phyloP scores from a whole-genome alignment of 2,329 filamentous ascomycete species.

The Fusarium sp. region DNA sequence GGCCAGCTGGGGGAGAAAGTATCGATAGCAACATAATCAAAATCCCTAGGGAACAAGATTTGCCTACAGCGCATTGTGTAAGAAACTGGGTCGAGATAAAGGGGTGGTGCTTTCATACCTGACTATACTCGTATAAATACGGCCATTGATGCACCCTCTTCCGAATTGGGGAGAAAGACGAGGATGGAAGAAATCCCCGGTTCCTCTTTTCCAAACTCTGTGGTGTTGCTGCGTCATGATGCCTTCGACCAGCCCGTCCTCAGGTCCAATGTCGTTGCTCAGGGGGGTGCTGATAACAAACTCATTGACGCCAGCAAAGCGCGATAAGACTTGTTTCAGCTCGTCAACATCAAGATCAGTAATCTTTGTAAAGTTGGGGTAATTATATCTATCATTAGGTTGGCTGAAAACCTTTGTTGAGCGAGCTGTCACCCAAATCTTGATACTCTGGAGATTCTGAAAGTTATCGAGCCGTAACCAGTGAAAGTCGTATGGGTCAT shows the following conservation, averaged over 20 bases:
- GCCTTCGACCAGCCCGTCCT: neutral
- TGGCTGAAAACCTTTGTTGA: neutral
- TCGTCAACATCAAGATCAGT: neutral
- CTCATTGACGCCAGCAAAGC: neutral
- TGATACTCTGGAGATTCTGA: conserved; percentile 5
- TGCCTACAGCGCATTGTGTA: neutral
- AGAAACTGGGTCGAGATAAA: neutral
- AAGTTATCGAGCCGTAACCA: neutral
- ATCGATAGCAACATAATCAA: neutral
- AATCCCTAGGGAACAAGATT: neutral
- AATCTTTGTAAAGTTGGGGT: neutral
- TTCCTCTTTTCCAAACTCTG: conserved; percentile 3
- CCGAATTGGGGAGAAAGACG: neutral
- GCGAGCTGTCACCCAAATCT: conserved; percentile 9
- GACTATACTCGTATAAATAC: neutral
- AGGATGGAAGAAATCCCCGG: conserved; percentile 1
- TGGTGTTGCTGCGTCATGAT: neutral
- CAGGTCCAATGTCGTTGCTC: neutral
- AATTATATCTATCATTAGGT: neutral
- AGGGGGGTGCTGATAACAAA: conserved; percentile 2
- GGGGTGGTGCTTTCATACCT: neutral
- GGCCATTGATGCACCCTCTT: neutral
- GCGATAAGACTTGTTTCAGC: neutral
- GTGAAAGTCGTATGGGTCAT: conserved; percentile 2
- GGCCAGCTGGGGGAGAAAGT: neutral